These are phyloP conservation scores for Backusella westeae DNA, from an alignment of 192 early-diverging fungal genomes.

Conservation along the genomic window DNA sequence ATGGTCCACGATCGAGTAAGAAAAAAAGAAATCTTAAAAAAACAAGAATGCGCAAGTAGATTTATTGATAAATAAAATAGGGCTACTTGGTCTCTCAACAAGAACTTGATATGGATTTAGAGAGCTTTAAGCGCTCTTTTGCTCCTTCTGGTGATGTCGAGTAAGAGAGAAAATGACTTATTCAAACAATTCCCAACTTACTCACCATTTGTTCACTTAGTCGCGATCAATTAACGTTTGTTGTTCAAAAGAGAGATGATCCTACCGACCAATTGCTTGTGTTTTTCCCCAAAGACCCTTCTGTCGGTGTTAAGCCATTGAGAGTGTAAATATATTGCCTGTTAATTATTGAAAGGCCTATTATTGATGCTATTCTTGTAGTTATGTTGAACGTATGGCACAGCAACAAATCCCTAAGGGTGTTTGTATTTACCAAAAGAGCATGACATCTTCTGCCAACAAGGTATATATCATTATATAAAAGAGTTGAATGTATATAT, in stretches of 20 bases:
- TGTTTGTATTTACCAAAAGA: slow-evolving; percentile 84
- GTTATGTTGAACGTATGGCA: slow-evolving; percentile 77
- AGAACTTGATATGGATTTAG: slow-evolving; percentile 84
- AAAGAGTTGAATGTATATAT: too few relatives aligned
- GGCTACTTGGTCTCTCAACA: slow-evolving; percentile 77
- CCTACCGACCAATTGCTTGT: slow-evolving; percentile 83
- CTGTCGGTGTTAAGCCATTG: slow-evolving; percentile 88
- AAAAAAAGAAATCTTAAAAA: neutral
- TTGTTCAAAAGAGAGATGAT: slow-evolving; percentile 80
- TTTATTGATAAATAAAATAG: slow-evolving; percentile 30
- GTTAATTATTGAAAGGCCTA: neutral
- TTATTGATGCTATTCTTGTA: slow-evolving; percentile 5
- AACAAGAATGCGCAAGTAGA: too few relatives aligned
- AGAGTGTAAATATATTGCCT: slow-evolving; percentile 62
- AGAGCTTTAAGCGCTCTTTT: slow-evolving; percentile 71
- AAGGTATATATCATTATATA: slow-evolving; percentile 45
- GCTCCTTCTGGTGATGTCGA: slow-evolving; percentile 73
- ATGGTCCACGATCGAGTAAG: slow-evolving; percentile 83
- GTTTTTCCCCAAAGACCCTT: slow-evolving; percentile 88
- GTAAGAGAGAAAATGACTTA: slow-evolving; percentile 34
- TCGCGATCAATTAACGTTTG: slow-evolving; percentile 77
- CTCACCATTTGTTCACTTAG: slow-evolving; percentile 29
- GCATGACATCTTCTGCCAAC: slow-evolving; percentile 82
- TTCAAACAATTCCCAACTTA: neutral
- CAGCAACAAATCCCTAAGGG: slow-evolving; percentile 77